Evolutionary conservation across 441 rosid genomes (phyloP).

Genomic region (Pelargonium myrrhifolium): DNA sequence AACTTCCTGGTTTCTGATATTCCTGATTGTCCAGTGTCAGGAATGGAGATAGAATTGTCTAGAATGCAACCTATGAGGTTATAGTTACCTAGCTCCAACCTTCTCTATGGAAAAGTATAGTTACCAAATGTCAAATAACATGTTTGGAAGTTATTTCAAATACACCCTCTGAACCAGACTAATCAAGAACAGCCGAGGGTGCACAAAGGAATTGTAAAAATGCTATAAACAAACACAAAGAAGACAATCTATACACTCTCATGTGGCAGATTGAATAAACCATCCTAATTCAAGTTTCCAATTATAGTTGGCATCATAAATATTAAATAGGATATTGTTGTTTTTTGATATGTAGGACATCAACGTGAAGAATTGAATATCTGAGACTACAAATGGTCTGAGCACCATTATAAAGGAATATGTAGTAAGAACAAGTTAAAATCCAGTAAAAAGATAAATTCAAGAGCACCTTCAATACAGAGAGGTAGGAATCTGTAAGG

Average conservation of each 20-base stretch:
- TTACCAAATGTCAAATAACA: not conserved
- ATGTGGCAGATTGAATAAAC: not conserved
- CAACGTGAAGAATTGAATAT: not conserved
- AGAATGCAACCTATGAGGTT: not conserved
- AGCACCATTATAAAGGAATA: conserved; percentile 6
- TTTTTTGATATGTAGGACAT: not conserved
- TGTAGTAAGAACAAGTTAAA: not conserved
- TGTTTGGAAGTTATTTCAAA: not conserved
- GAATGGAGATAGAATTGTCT: not conserved
- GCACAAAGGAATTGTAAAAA: too few species aligned
- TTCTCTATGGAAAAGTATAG: not conserved
- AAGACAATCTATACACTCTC: too few species aligned
- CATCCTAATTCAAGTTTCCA: not conserved
- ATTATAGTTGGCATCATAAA: not conserved
- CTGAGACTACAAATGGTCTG: not conserved
- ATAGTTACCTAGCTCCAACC: not conserved
- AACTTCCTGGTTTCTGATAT: not conserved
- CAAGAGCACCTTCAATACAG: not conserved
- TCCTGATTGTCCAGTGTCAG: not conserved
- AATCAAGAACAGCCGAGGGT: not conserved
- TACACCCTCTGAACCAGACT: not conserved
- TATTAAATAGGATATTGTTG: not conserved
- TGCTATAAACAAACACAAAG: too few species aligned
- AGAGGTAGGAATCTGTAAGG: not conserved
- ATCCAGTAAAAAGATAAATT: conserved; percentile 3